These are phyloP conservation scores for Aureobasidium melanogenum DNA, from an alignment of 2,329 filamentous ascomycete species.

Conservation along the genomic window DNA sequence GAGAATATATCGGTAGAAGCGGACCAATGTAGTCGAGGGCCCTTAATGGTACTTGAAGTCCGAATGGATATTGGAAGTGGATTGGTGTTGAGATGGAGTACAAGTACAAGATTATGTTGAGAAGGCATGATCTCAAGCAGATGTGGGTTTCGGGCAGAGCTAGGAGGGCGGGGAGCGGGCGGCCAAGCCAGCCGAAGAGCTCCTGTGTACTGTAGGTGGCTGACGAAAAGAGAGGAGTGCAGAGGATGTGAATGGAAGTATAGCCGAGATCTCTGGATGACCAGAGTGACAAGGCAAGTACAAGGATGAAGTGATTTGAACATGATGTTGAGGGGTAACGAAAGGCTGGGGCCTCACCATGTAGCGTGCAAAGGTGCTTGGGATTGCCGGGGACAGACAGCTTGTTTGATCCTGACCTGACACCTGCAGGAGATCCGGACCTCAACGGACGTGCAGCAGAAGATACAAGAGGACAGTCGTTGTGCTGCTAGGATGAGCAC, in stretches of 20 bases:
- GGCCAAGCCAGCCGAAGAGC: constrained; percentile 9
- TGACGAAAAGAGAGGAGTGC: constrained; percentile 1
- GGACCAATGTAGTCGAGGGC: neutral
- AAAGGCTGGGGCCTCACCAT: constrained; percentile 10
- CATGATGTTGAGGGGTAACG: constrained; percentile 9
- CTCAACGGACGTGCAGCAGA: constrained; percentile 11
- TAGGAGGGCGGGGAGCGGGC: constrained; percentile 8
- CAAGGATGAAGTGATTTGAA: neutral
- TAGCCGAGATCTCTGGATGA: neutral
- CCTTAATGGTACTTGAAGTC: neutral
- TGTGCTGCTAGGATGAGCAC: neutral
- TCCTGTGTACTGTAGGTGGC: neutral
- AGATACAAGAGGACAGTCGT: neutral
- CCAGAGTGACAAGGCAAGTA: neutral
- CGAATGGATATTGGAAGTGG: neutral
- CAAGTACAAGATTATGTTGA: constrained; percentile 9
- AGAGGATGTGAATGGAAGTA: neutral
- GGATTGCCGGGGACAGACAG: constrained; percentile 3
- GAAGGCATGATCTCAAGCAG: neutral
- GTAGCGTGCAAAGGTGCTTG: constrained; percentile 6
- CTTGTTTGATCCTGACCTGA: constrained; percentile 6
- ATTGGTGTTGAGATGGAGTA: constrained; percentile 4
- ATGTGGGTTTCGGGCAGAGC: neutral
- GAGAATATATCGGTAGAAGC: neutral
- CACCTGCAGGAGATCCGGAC: constrained; percentile 12